These are phyloP conservation scores for Fragaria vesca DNA, from an alignment of 306 rosid species.

Conservation along the genomic window DNA sequence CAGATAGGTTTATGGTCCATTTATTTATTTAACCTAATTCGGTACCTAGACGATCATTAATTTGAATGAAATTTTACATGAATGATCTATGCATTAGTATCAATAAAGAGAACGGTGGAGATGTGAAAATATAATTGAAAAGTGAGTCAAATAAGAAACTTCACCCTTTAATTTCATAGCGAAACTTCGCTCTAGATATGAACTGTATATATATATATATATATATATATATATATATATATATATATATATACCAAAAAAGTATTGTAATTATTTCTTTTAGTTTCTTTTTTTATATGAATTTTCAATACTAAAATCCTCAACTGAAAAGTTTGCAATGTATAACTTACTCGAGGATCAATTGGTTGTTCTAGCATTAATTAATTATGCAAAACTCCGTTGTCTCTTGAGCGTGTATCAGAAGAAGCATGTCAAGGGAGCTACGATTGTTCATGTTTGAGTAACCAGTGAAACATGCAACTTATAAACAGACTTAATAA, in stretches of 20 bases:
- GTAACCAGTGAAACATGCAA: background rate
- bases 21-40: no score
- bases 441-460: background rate
- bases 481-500: background rate
- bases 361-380: background rate
- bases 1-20: no score
- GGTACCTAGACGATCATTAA: no score
- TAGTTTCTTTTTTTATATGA: background rate
- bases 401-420: background rate
- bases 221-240: no score
- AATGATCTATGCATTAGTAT: no score
- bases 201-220: background rate
- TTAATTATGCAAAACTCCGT: background rate
- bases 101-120: no score
- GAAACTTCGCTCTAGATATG: no score
- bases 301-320: background rate
- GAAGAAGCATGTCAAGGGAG: background rate
- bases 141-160: no score
- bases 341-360: background rate
- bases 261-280: background rate
- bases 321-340: background rate
- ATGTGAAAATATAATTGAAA: no score
- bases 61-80: no score
- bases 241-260: background rate
- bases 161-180: no score